Evolutionary conservation across 2,329 filamentous ascomycete species (phyloP).

Genomic region (Colletotrichum liriopes): DNA sequence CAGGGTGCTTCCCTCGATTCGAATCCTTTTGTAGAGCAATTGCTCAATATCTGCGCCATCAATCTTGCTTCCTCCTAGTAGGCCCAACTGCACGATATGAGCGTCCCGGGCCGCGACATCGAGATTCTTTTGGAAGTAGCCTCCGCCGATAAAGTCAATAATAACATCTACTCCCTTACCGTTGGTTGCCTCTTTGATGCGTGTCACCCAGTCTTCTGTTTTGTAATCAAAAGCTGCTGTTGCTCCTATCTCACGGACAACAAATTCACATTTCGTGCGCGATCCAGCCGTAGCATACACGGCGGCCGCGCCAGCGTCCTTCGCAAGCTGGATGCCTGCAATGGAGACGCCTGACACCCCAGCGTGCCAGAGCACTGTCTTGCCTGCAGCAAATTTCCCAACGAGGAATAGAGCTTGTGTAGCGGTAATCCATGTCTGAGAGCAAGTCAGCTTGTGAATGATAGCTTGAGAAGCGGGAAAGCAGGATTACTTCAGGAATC

Average conservation of each 20-base stretch:
- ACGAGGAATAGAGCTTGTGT: slow-evolving; percentile 90
- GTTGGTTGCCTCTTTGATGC: slow-evolving; percentile 79
- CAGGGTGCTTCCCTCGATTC: slow-evolving; percentile 87
- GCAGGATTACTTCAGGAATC: slow-evolving; percentile 76
- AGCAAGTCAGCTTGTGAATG: slow-evolving; percentile 54
- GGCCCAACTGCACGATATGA: slow-evolving; percentile 81
- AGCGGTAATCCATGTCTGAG: slow-evolving; percentile 92
- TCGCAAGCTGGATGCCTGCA: slow-evolving; percentile 86
- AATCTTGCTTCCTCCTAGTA: slow-evolving; percentile 79
- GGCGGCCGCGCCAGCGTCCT: slow-evolving; percentile 75
- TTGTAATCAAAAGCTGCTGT: slow-evolving; percentile 88
- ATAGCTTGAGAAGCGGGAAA: not conserved
- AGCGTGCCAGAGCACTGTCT: slow-evolving; percentile 91
- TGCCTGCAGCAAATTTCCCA: slow-evolving; percentile 79
- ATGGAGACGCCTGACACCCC: slow-evolving; percentile 90
- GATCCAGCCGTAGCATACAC: slow-evolving; percentile 88
- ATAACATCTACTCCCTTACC: slow-evolving; percentile 88
- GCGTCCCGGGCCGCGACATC: slow-evolving; percentile 82
- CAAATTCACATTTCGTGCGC: slow-evolving; percentile 85
- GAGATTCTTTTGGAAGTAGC: slow-evolving; percentile 86
- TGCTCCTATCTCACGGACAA: slow-evolving; percentile 80
- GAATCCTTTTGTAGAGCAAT: slow-evolving; percentile 82
- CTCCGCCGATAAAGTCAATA: slow-evolving; percentile 86
- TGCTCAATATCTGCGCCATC: slow-evolving; percentile 79
- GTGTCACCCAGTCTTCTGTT: slow-evolving; percentile 80